Base-by-base conservation (phyloP, 176 grass and related monocot species). In the Musa troglodytarum region DNA sequence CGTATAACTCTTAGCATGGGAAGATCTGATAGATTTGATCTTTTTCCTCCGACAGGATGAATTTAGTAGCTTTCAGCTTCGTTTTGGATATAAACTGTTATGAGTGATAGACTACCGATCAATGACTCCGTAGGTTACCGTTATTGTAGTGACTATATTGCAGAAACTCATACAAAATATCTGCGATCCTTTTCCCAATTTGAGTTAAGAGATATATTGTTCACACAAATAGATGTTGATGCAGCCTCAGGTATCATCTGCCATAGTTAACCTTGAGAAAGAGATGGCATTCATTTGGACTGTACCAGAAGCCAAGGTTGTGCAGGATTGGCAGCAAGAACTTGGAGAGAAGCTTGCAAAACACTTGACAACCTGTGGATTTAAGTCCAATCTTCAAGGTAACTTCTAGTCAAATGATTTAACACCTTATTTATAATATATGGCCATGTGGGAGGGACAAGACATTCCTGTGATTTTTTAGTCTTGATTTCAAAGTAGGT, bases 291-390 rank as follows among this genome's bases (percentile, higher is more conserved):
- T 91, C 0, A 72, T 93, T 29, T 93, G 79, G 90, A 74, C 82
- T 82, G 82, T 87, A 77, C 72, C 83, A n/a, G 80, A 86, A 58
- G 82, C 65, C 5, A 98, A 85, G 50, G 65, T 52, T 8, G 22
- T 49, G 54, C 63, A 89, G 21, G 76, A 85, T 76, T 93, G 94
- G 94, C 84, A 91, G 64, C 85, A 89, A 21, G 81, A 89, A n/a
- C 75, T 84, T 58, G 94, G 94, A 69, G 80, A 85, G 57, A 89
- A 85, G 74, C 82, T 98, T 25, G 94, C 94, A 83, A 81, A 83
- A 24, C 88, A 98, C 73, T 83, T 98, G 50, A 87, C 90, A 3
- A 86, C 94, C 61, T 98, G 88, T 75, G 94, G 90, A 82, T 98
- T 98, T 77, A 80, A 90, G 65, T 97, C 88, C 73, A 64, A 43